Base-by-base conservation (phyloP, 768 basidiomycete species). In the Chlorophyllum brunneum region DNA sequence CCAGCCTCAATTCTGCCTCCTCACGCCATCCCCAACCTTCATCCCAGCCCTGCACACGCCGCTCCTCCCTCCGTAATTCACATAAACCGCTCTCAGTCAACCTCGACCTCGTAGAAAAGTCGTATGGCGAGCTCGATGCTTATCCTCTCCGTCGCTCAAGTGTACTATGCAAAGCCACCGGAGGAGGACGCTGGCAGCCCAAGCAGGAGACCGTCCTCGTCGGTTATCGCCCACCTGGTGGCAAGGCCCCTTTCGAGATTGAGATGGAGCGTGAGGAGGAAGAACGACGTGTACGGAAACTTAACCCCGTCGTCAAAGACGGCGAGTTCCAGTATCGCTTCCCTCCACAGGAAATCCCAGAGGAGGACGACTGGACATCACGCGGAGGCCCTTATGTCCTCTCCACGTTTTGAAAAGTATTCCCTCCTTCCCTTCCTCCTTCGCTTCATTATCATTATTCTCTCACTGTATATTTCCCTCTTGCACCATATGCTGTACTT, bases 131-230 rank as follows among this genome's bases (percentile, higher is more conserved):
- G 63, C 75, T 91, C 24, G 82, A 83, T 45, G 77, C 84, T 1
- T 91, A 91, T 58, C 88, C 88, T 2, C 78, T 91, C 18, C 74
- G 78, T 37, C 79, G 81, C 50, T 79, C 82, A 2, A 81, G 78
- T 59, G 71, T 78, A 43, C 74, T 88, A 11, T 92, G 88, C 70
- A 92, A 91, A 59, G 85, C 83, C 1, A 79, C 81, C 16, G 88
- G 89, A 40, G 87, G 87, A 11, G 88, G 88, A 13, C 81, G 89
- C 29, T 91, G 88, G 88, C 79, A 80, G 57, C 88, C 89, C 29
- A 85, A 83, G 60, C 76, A 75, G 26, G 66, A 67, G 8, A 69
- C 75, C 1, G 69, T 67, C 56, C 58, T 75, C 51, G 67, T 70
- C 61, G 77, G 76, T 45, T 71, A 76, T 56, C 77, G 83, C 10